Conservation (phyloP, 768 basidiomycete species). For the Cystofilobasidium ferigula region DNA sequence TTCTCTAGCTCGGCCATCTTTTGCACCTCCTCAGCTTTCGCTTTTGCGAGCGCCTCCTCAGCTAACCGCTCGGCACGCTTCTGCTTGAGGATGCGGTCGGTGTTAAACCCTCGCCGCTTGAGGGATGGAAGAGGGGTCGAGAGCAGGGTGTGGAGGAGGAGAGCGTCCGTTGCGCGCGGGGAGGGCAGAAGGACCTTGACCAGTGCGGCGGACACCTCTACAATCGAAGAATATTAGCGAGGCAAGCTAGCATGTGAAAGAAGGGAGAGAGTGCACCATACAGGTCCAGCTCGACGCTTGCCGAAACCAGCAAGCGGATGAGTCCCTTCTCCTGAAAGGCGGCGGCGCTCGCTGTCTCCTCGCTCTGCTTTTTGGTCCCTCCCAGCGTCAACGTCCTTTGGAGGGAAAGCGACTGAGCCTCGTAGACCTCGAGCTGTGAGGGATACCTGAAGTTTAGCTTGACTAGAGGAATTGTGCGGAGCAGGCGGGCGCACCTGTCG, state of each 20-base stretch:
- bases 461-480: background rate
- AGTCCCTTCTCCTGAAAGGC: slow-evolving; percentile 27
- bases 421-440: slow-evolving; percentile 34
- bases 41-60: slow-evolving; percentile 36
- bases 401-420: slow-evolving; percentile 32
- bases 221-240: background rate
- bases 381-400: slow-evolving; percentile 40
- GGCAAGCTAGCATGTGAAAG: slow-evolving; percentile 9
- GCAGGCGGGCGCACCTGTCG: slow-evolving; percentile 30
- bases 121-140: slow-evolving; percentile 50
- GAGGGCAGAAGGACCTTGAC: slow-evolving; percentile 67
- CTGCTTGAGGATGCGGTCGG: slow-evolving; percentile 73
- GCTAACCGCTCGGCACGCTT: slow-evolving; percentile 53
- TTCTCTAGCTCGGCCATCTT: slow-evolving; percentile 63
- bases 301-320: slow-evolving; percentile 60
- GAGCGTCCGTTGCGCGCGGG: slow-evolving; percentile 70
- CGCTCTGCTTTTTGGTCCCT: slow-evolving; percentile 18
- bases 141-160: slow-evolving; percentile 85
- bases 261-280: slow-evolving; percentile 62
- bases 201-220: slow-evolving; percentile 71
- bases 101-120: slow-evolving; percentile 18
- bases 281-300: slow-evolving; percentile 68
- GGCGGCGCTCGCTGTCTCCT: slow-evolving; percentile 27
- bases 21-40: slow-evolving; percentile 41
- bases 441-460: background rate